phyloP scores from a whole-genome alignment of 768 basidiomycete genomes.

The Mycena belliarum region DNA sequence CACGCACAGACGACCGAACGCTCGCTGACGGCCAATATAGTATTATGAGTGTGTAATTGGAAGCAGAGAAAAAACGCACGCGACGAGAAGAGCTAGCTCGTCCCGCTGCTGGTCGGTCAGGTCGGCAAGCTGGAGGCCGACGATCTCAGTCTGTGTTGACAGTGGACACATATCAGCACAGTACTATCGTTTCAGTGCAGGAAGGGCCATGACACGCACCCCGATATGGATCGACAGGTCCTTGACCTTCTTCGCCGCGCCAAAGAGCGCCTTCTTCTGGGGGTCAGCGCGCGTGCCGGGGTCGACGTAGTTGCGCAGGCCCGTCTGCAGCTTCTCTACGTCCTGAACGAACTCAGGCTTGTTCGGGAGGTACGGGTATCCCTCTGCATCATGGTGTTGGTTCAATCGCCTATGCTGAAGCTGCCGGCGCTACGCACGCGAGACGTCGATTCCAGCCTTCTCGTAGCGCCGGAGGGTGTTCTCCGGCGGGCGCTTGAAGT shows the following conservation, averaged over 20 bases:
- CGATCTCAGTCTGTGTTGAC: conserved; percentile 25
- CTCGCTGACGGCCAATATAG: conserved; percentile 1
- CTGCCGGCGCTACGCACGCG: conserved; percentile 3
- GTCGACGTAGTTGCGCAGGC: conserved; percentile 21
- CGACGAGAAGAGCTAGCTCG: conserved; percentile 24
- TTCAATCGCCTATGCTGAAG: not conserved
- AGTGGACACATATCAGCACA: too few species aligned
- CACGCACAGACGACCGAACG: conserved; percentile 22
- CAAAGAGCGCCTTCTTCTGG: conserved; percentile 24
- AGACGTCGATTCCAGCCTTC: conserved; percentile 23
- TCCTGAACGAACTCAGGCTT: conserved; percentile 24
- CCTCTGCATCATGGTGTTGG: not conserved
- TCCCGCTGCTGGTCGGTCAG: conserved; percentile 23
- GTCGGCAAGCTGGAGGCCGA: conserved; percentile 22
- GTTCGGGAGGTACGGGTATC: conserved; percentile 24
- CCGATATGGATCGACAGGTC: conserved; percentile 23
- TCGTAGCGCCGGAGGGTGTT: conserved; percentile 24
- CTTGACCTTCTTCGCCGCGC: conserved; percentile 23
- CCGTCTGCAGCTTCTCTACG: conserved; percentile 23
- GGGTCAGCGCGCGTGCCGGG: conserved; percentile 23
- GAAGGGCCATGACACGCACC: too few species aligned
- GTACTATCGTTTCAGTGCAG: too few species aligned
- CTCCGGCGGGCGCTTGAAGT: conserved; percentile 21
- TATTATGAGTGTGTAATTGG: too few species aligned
- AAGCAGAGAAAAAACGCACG: not conserved